phyloP scores from a whole-genome alignment of 306 rosid genomes.

The Sicyos baderoa region DNA sequence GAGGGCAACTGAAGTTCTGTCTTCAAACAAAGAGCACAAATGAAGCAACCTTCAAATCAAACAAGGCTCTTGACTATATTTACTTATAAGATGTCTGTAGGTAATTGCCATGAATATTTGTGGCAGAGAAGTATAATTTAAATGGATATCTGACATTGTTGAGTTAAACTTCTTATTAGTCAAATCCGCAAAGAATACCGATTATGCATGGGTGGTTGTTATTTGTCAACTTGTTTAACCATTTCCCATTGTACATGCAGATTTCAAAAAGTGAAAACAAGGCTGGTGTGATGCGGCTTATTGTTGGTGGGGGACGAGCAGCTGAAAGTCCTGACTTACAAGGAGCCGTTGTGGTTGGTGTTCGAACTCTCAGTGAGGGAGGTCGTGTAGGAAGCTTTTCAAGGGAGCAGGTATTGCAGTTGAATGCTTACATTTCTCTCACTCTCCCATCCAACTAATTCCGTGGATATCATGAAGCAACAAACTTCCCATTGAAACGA shows the following conservation, averaged over 20 bases:
- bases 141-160: neutral
- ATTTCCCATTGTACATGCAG: conserved; percentile 28
- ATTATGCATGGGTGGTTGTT: neutral
- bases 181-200: neutral
- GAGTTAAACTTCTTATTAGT: neutral
- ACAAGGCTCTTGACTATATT: neutral
- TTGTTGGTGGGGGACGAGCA: conserved; percentile 98
- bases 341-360: conserved; percentile 98
- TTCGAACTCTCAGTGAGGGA: conserved; percentile 97
- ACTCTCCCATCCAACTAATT: neutral
- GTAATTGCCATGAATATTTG: neutral
- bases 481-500: neutral
- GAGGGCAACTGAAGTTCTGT: too few species aligned
- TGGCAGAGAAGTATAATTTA: conserved; percentile 7
- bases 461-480: neutral
- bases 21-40: too few species aligned
- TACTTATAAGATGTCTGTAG: neutral
- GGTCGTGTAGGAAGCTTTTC: conserved; percentile 97
- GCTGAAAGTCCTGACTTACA: conserved; percentile 66
- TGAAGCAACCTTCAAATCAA: too few species aligned
- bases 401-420: conserved; percentile 74
- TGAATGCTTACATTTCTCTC: conserved; percentile 2
- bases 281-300: conserved; percentile 95
- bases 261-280: conserved; percentile 81
- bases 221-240: neutral